phyloP scores from a whole-genome alignment of 176 grass and related monocot species.

The sorghum (Sorghum bicolor) region Sorghum_bicolor_NCBIv3 NC_012870.2:2385501-2386000 shows the following conservation, averaged over 20 bases:
- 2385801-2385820: neutral
- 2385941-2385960: conserved; percentile 23
- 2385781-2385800: neutral
- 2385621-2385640: conserved; percentile 15
- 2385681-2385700: neutral
- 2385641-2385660: neutral
- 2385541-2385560: conserved; percentile 96
- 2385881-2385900: neutral
- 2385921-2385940: conserved; percentile 97
- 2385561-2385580: conserved; percentile 82
- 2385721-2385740: conserved; percentile 1
- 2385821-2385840: neutral
- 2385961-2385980: conserved; percentile 31
- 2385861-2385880: neutral
- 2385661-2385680: neutral
- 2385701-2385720: neutral
- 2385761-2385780: neutral
- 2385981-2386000: neutral
- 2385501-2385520: conserved; percentile 98
- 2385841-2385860: conserved; percentile 10
- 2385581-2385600: conserved; percentile 87
- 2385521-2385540: conserved; percentile 94
- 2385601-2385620: conserved; percentile 77
- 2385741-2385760: neutral
- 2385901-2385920: conserved; percentile 73